Base-by-base conservation (phyloP, 768 basidiomycete species). In the Cytidiella melzeri region DNA sequence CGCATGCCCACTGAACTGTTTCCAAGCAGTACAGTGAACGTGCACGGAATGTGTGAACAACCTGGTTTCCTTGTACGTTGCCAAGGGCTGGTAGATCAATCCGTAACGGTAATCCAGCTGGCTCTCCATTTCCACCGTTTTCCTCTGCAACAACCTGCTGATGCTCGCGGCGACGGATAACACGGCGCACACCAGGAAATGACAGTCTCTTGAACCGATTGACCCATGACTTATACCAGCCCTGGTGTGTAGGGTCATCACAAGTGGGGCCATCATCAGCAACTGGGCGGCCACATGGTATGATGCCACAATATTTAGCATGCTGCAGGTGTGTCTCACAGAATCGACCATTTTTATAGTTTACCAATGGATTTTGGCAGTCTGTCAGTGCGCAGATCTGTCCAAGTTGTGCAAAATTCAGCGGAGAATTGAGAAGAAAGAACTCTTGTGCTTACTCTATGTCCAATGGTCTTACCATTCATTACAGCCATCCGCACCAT, bases 1-100 rank as follows among this genome's bases (percentile, higher is more conserved):
- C 49, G 43, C 49, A 50, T 5, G 49, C 7, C 41, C 43, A 50
- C 25, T 50, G 49, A 25, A 50, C 23, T 24, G 49, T 50, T 34
- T 50, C 28, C 10, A 50, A 2, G n/a, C 49, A 43, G 30, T 50
- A 50, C 4, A 44, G 19, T 2, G 49, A 18, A n/a, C 25, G 42
- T 5, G 49, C 43, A 24, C 49, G 49, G 19, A 50, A 50, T 41
- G 49, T 50, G 42, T 50, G 49, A 2, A 26, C 34, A 4, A 50
- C 49, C 5, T 50, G 20, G 15, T 44, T 6, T 6, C 49, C 49
- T 5, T 34, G 18, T 4, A 19, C 26, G 20, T 38, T 43, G 3
- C 28, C 42, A 10, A 50, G 49, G 19, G 34, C 5, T 25, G 49
- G 41, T 20, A 50, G 26, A 3, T 28, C 25, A 4, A 43, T n/a